Base-by-base conservation (phyloP, 1,284 basidiomycete species). In the Sphagnurus paluster region DNA sequence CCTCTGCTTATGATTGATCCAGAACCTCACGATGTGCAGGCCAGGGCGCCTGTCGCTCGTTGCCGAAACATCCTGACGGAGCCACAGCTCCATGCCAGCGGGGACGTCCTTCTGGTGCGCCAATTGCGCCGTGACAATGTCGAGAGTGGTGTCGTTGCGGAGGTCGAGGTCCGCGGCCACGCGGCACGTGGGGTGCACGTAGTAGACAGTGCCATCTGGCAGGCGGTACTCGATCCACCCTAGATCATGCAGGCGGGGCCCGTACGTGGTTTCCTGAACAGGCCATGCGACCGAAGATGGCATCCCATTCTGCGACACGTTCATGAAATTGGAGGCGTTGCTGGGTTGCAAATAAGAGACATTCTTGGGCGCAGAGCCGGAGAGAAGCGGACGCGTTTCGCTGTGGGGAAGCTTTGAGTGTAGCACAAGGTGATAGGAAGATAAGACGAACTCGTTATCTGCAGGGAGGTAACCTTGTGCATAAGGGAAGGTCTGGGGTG, bases 221-320 rank as follows among this genome's bases (percentile, higher is more conserved):
- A 90, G 76, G 7, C 75, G 68, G 58, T 84, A 79, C 57, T 84
- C 82, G 34, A 75, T 70, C 87, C 87, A 90, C 6, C 70, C 70
- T 24, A 69, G 63, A 9, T 67, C 65, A 43, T 66, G 65, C 3
- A 72, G 60, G 2, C 62, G 58, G 30, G 53, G 61, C 20, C 43
- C 45, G 17, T 46, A 39, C n/a, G 23, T 32, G 4, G 29, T 35
- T 4, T 20, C 5, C 9, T 40, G 39, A 16, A 28, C 11, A 0
- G 47, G 46, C 50, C 54, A 50, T 9, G 38, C 28, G 13, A 44
- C 48, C 11, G 39, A 37, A n/a, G 39, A 13, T 20, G 26, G 35
- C 19, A 14, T 36, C 24, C 46, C 21, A n/a, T 53, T 46, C 16
- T 44, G 56, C 20, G 56, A 59, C 14, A 58, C 53, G 25, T 44